Evolutionary conservation across 2,329 filamentous ascomycete genomes (phyloP), one percentile per base, ranked within the genome.

Genomic region (Zymoseptoria crescenta): DNA sequence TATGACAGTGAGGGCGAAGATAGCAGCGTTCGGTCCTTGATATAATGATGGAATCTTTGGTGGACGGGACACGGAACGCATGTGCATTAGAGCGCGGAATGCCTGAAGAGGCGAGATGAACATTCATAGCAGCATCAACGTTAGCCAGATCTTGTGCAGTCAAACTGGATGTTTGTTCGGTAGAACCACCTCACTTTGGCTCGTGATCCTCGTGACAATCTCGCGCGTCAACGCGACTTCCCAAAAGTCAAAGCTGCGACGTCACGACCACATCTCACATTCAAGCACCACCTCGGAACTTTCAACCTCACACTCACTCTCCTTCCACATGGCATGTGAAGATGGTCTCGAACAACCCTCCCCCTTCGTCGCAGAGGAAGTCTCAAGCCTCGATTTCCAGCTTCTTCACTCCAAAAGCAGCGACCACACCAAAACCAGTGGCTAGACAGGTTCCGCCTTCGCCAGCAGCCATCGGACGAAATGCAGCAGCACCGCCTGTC

Each of bases 321-420:
- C 5, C 16, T 45, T 16, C n/a, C 35, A 45, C 35, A 45, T 45
- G 35, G 35, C 35, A 16, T 45, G 35, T 3, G 35, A 45, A 13
- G 16, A 45, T 45, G 35, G 35, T 45, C 2, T 45, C 13, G 4
- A 45, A 45, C 16, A 45, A 45, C 4, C 52, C 59, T 5, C 56
- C 54, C 5, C 52, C 52, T 7, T 70, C 71, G 8, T 72, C 73
- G 8, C 74, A 78, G 57, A 88, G 87, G 74, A 89, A 87, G 68
- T 29, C n/a, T 7, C 90, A 96, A 70, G 83, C 87, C 65, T 89
- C 90, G 0, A 87, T 96, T 62, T 94, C 90, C 9, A 60, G 70
- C 71, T 69, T 67, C 72, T 65, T 72, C 70, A 65, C 68, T 13
- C 59, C 62, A n/a, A 69, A 66, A 55, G 61, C 67, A 24, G 58